These are phyloP conservation scores for Termitomyces sp. DNA, from an alignment of 768 basidiomycete species.

Conservation along the genomic window DNA sequence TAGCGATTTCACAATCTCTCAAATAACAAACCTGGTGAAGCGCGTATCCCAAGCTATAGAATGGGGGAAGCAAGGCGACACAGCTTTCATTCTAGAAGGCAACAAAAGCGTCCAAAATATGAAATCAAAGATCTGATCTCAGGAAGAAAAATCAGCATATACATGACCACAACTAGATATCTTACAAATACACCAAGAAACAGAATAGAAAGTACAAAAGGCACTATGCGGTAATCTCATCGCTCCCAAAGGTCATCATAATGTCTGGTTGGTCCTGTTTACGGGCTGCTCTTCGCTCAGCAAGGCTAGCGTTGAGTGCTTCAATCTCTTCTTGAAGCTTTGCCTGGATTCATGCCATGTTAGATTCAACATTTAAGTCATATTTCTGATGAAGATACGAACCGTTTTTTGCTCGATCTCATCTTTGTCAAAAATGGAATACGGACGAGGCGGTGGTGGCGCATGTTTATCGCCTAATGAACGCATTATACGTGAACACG, in stretches of 20 bases:
- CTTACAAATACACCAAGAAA: not conserved
- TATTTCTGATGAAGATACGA: constrained; percentile 17
- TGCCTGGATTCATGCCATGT: constrained; percentile 27
- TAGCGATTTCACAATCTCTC: not conserved
- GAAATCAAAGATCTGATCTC: not conserved
- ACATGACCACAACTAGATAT: not conserved
- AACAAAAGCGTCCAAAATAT: too few relatives aligned
- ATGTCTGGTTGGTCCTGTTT: constrained; percentile 10
- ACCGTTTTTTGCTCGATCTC: constrained; percentile 57
- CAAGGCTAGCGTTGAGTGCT: constrained; percentile 42
- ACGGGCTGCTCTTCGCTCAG: constrained; percentile 31
- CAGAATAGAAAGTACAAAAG: not conserved
- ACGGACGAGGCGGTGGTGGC: constrained; percentile 37
- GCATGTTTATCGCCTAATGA: constrained; percentile 39
- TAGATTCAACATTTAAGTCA: not conserved
- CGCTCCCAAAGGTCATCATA: constrained; percentile 4
- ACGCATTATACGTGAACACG: not conserved
- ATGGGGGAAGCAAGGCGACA: not conserved
- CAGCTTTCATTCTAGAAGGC: too few relatives aligned
- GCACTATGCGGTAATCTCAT: constrained; percentile 4
- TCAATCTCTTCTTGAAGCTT: constrained; percentile 58
- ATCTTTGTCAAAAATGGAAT: constrained; percentile 52
- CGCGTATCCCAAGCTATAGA: not conserved
- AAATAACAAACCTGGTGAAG: not conserved
- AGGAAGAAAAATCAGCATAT: not conserved